Conservation (phyloP, 257 asterid species). For the Buddleja alternifolia region DNA sequence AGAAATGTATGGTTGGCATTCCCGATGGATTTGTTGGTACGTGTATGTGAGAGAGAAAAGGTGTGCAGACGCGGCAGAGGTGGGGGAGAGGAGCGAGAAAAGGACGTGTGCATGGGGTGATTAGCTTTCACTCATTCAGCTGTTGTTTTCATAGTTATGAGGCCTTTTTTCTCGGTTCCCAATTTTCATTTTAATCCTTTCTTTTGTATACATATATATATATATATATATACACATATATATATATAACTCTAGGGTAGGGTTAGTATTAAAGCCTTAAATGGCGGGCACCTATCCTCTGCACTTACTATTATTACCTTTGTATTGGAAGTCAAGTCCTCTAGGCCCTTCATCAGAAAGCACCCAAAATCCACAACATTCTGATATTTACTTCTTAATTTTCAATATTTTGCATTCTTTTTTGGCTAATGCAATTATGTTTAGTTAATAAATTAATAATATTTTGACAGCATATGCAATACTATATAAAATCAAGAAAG, state of each 20-base stretch:
- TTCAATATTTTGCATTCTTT: no score
- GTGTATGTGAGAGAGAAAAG: conserved; percentile 26
- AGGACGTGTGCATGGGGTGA: conserved; percentile 82
- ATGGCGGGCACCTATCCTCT: conserved; percentile 84
- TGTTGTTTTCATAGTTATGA: conserved; percentile 83
- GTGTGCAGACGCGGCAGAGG: conserved; percentile 67
- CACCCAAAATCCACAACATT: neutral
- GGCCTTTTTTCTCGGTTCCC: conserved; percentile 42
- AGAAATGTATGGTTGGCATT: conserved; percentile 71
- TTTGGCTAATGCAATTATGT: no score
- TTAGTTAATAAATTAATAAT: no score
- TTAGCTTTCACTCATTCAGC: conserved; percentile 86
- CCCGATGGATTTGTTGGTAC: conserved; percentile 52
- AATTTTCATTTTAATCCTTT: neutral
- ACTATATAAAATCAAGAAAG: no score
- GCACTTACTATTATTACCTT: conserved; percentile 43
- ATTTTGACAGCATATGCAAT: no score
- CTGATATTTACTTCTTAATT: no score
- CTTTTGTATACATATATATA: neutral
- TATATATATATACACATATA: neutral
- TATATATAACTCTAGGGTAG: conserved; percentile 16
- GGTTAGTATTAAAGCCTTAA: conserved; percentile 64
- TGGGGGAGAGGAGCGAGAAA: conserved; percentile 79
- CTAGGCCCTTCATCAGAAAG: conserved; percentile 23
- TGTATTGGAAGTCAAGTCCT: conserved; percentile 32